A percentile compares a stretch with the other conserved stretches of the same genome.
Evolutionary conservation across 345 rosid species (phyloP).

Genomic region (Lepidium didymum): DNA sequence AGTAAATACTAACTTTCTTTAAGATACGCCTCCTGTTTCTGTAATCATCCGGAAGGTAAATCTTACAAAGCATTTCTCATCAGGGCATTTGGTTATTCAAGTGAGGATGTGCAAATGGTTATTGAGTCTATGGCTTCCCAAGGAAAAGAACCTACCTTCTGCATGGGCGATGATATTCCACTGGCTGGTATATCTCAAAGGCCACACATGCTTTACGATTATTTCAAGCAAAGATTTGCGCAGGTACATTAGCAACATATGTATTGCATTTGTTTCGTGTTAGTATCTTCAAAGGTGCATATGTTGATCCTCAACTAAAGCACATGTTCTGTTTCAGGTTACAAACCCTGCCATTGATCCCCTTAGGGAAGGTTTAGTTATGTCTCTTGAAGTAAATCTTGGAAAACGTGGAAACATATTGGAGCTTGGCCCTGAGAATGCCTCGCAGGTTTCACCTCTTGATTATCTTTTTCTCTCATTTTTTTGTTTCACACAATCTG

Average conservation of each 20-base stretch:
- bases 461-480: background rate
- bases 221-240: slow-evolving; percentile 98
- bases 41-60: background rate
- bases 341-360: slow-evolving; percentile 99
- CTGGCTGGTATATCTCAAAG: slow-evolving; percentile 79
- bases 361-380: slow-evolving; percentile 91
- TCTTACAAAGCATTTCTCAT: background rate
- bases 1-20: slow-evolving; percentile 45
- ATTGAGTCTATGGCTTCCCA: slow-evolving; percentile 95
- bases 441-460: slow-evolving; percentile 56
- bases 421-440: slow-evolving; percentile 94
- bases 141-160: slow-evolving; percentile 97
- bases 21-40: background rate
- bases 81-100: slow-evolving; percentile 97
- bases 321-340: slow-evolving; percentile 42
- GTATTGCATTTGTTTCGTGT: background rate
- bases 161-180: slow-evolving; percentile 96
- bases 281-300: background rate
- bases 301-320: background rate
- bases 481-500: background rate
- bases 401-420: slow-evolving; percentile 92
- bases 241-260: slow-evolving; percentile 46
- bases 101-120: slow-evolving; percentile 99
- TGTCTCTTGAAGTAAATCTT: slow-evolving; percentile 94
- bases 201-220: slow-evolving; percentile 92